Conservation (phyloP, 257 asterid species). For the Lycium barbarum region DNA sequence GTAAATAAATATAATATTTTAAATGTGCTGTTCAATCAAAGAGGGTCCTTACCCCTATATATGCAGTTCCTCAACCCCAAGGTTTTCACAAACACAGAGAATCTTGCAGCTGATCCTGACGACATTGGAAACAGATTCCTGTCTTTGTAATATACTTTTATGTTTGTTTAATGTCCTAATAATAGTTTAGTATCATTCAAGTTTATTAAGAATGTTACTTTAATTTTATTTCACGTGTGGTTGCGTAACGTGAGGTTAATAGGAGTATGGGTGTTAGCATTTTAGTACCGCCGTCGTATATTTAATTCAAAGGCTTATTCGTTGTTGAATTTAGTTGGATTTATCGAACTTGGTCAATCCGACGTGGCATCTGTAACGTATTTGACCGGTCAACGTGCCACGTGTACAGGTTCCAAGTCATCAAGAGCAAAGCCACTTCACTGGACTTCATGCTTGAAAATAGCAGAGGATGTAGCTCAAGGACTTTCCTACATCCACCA, state of each 20-base stretch:
- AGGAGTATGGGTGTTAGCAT: background rate
- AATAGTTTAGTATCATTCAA: background rate
- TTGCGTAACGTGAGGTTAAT: slow-evolving; percentile 12
- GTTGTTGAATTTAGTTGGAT: background rate
- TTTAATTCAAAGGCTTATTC: background rate
- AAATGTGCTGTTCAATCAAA: background rate
- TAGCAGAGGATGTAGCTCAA: slow-evolving; percentile 78
- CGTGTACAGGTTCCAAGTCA: slow-evolving; percentile 65
- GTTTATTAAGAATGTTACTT: background rate
- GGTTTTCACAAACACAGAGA: slow-evolving; percentile 24
- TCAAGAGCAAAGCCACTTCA: slow-evolving; percentile 75
- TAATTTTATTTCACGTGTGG: slow-evolving; percentile 15
- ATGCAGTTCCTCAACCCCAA: background rate
- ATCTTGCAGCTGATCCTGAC: slow-evolving; percentile 38
- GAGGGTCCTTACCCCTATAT: background rate
- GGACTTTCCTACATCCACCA: slow-evolving; percentile 95
- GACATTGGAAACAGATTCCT: slow-evolving; percentile 20
- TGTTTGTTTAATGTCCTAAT: background rate
- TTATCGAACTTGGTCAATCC: background rate
- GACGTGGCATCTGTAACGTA: background rate
- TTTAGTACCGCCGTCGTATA: background rate
- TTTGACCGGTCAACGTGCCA: slow-evolving; percentile 26
- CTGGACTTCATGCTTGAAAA: slow-evolving; percentile 86
- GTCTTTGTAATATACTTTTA: background rate
- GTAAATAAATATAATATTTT: background rate